Base-by-base conservation (phyloP, 345 rosid species). In the Bruguiera parviflora region DNA sequence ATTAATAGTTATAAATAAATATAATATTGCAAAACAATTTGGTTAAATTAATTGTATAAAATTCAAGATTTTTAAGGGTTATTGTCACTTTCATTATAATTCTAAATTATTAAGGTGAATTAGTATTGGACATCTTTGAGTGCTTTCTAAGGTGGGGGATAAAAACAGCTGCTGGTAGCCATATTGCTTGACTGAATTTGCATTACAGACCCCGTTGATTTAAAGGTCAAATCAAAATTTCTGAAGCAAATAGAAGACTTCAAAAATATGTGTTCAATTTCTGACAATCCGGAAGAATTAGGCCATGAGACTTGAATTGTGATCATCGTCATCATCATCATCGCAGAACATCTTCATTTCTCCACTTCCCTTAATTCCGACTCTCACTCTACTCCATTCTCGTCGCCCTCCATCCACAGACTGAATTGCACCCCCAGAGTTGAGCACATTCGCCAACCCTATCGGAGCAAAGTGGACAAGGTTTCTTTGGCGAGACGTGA, bases 341-440 rank as follows among this genome's bases (percentile, higher is more conserved):
- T 53, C 70, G 21, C 35, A 51, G 3, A 53, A 79, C 22, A 62
- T 72, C 58, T 27, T 75, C 75, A 72, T 72, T 62, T 69, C 79
- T 57, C 77, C 79, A 32, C 65, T 39, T 27, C 79, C 66, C 35
- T 69, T 0, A 65, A n/a, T 72, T 27, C 70, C 79, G 52, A 75
- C 25, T 16, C 51, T 59, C 27, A 56, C 77, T 37, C 43, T 9
- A 1, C 8, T 8, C 43, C 43, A 37, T 37, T 37, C 2, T 37
- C 43, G 43, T 37, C 7, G 35, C 5, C 6, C 35, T 27, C 28
- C 28, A 27, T 37, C 43, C 3, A 74, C 19, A 4, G 67, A 61
- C 59, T 58, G 65, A 47, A 81, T n/a, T 22, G 77, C 81, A n/a
- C 81, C 77, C 5, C 81, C 77, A 18, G 70, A 15, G 62, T 80